These are phyloP conservation scores for Oleoguttula mirabilis DNA, from an alignment of 495 filamentous ascomycete species.

Conservation along the genomic window DNA sequence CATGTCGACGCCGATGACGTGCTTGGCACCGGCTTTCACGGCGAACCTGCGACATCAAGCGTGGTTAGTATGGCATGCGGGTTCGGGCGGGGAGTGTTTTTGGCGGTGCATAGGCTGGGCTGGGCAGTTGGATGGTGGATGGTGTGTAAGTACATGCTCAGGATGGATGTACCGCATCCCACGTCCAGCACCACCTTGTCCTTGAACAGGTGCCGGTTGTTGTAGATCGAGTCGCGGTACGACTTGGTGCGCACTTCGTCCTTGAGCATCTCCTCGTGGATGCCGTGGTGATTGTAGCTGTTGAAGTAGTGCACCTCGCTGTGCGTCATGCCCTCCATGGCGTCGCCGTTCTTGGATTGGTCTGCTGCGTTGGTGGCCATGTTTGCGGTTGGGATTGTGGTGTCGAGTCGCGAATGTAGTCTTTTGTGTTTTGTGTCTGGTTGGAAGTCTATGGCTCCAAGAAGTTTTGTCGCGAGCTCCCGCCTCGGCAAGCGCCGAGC, in stretches of 20 bases:
- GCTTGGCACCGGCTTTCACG: conserved; percentile 80
- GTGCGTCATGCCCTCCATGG: conserved; percentile 37
- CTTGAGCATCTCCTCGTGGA: conserved; percentile 99
- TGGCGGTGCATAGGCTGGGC: too few species aligned
- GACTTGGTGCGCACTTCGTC: conserved; percentile 93
- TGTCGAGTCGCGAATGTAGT: too few species aligned
- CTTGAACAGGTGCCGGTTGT: conserved; percentile 90
- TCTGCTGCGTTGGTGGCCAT: background rate
- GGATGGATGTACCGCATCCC: conserved; percentile 85
- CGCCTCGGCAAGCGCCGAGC: too few species aligned
- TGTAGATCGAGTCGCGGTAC: conserved; percentile 93
- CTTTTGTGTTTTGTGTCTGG: too few species aligned
- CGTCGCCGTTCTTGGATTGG: conserved; percentile 17
- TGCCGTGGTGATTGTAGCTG: conserved; percentile 95
- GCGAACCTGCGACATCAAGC: conserved; percentile 61
- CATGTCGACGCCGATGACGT: conserved; percentile 94
- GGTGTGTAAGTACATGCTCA: conserved; percentile 53
- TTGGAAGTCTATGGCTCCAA: too few species aligned
- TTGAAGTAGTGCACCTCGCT: conserved; percentile 96
- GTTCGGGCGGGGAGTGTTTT: too few species aligned
- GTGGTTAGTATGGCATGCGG: background rate
- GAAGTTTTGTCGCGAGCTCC: too few species aligned
- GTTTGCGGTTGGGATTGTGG: too few species aligned
- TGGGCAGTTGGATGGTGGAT: too few species aligned
- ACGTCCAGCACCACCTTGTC: conserved; percentile 97